Evolutionary conservation across 441 rosid species (phyloP).

Genomic region (Brassica hybrid): DNA sequence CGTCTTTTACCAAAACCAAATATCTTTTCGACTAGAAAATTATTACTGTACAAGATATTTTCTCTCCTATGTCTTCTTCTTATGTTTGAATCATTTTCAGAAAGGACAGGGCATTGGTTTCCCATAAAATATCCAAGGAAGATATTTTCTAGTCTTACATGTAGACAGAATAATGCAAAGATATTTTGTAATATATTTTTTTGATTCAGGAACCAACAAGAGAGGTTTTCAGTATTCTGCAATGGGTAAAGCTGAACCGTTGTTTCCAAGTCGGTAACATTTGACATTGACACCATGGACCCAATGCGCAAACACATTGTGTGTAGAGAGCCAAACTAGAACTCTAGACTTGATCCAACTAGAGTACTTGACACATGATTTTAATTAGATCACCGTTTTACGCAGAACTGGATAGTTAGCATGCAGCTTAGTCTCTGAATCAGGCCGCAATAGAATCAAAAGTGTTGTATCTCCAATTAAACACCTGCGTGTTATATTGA

Average conservation of each 20-base stretch:
- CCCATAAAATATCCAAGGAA: constrained; percentile 25
- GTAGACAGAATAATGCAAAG: constrained; percentile 16
- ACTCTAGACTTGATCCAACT: constrained; percentile 90
- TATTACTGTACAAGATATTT: constrained; percentile 33
- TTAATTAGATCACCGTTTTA: constrained; percentile 90
- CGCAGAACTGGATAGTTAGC: constrained; percentile 72
- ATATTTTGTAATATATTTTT: constrained; percentile 14
- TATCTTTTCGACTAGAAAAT: neutral
- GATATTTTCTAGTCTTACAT: constrained; percentile 29
- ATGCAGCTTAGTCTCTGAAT: constrained; percentile 77
- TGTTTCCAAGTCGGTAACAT: constrained; percentile 73
- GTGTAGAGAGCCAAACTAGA: constrained; percentile 80
- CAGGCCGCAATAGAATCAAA: constrained; percentile 54
- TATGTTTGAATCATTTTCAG: constrained; percentile 20
- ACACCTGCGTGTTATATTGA: neutral
- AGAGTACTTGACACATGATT: constrained; percentile 86
- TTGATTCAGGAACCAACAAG: constrained; percentile 1
- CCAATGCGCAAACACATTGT: constrained; percentile 85
- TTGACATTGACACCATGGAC: constrained; percentile 88
- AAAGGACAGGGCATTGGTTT: constrained; percentile 37
- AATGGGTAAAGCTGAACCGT: constrained; percentile 84
- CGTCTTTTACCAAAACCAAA: constrained; percentile 5
- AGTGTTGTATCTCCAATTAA: neutral
- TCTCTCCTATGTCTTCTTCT: constrained; percentile 6
- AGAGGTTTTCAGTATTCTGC: constrained; percentile 48